Conservation (phyloP, 2,329 filamentous ascomycete genomes). For the Fusarium nurragi region DNA sequence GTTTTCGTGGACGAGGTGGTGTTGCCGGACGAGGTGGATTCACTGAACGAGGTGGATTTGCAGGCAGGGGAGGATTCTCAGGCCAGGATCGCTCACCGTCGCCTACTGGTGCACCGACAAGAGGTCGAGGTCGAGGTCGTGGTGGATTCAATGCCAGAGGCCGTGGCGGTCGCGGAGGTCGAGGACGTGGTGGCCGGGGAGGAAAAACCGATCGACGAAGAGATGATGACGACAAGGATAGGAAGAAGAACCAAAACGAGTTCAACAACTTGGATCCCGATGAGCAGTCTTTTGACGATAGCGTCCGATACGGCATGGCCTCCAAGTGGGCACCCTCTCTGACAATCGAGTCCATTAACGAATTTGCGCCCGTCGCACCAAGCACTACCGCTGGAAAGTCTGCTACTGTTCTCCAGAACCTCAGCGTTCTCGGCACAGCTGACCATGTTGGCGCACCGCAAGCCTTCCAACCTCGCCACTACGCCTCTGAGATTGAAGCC, state of each 20-base stretch:
- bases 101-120: constrained; percentile 12
- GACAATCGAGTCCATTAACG: constrained; percentile 46
- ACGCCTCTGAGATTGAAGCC: constrained; percentile 46
- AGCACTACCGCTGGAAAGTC: constrained; percentile 43
- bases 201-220: constrained; percentile 28
- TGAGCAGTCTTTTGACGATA: constrained; percentile 49
- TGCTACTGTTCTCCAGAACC: constrained; percentile 50
- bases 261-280: constrained; percentile 46
- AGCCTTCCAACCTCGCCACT: constrained; percentile 44
- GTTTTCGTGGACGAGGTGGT: constrained; percentile 24
- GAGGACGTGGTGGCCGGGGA: constrained; percentile 30
- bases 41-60: constrained; percentile 17
- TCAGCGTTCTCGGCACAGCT: constrained; percentile 50
- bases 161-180: constrained; percentile 31
- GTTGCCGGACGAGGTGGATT: constrained; percentile 9
- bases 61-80: constrained; percentile 28
- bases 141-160: constrained; percentile 30
- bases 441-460: constrained; percentile 48
- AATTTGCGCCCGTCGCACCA: constrained; percentile 46
- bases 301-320: constrained; percentile 49
- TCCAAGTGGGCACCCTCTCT: constrained; percentile 49
- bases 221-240: constrained; percentile 42
- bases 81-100: constrained; percentile 17
- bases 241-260: constrained; percentile 40
- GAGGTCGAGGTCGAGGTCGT: constrained; percentile 36